These are phyloP conservation scores for Chimonanthus praecox DNA, from an alignment of 164 flowering plant genomes.

Conservation along the genomic window DNA sequence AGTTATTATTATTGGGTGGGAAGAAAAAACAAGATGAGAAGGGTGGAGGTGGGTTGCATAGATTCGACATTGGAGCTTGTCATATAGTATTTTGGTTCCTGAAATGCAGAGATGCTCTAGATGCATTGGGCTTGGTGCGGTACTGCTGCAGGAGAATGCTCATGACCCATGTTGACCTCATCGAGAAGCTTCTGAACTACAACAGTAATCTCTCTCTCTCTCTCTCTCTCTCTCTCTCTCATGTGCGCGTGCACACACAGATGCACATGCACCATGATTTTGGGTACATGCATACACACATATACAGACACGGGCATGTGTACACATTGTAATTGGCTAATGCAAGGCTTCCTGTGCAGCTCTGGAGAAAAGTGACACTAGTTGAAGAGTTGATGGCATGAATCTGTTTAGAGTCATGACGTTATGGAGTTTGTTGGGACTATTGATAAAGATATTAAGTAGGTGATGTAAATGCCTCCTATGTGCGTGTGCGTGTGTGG, in stretches of 20 bases:
- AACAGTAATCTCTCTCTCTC: conserved; percentile 50
- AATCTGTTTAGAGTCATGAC: no score
- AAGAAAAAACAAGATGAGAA: no score
- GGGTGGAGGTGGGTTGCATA: no score
- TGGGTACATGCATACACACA: no score
- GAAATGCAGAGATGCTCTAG: conserved; percentile 79
- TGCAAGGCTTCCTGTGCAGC: conserved; percentile 27
- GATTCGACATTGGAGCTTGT: not conserved
- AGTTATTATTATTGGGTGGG: no score
- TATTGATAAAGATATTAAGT: no score
- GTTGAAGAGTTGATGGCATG: conserved; percentile 15
- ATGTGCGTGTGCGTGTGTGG: no score
- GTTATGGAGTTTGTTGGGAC: no score
- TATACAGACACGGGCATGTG: not conserved
- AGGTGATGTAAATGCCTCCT: no score
- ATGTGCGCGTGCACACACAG: no score
- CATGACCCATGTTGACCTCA: conserved; percentile 96
- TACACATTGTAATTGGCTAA: not conserved
- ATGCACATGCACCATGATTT: no score
- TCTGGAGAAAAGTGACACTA: conserved; percentile 53
- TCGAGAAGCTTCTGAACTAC: conserved; percentile 95
- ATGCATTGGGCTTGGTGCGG: conserved; percentile 78
- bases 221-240: conserved; percentile 4
- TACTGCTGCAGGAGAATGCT: conserved; percentile 94
- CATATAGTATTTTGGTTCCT: not conserved